phyloP scores from a whole-genome alignment of 2,329 filamentous ascomycete species.

The Huntiella abstrusa region DNA sequence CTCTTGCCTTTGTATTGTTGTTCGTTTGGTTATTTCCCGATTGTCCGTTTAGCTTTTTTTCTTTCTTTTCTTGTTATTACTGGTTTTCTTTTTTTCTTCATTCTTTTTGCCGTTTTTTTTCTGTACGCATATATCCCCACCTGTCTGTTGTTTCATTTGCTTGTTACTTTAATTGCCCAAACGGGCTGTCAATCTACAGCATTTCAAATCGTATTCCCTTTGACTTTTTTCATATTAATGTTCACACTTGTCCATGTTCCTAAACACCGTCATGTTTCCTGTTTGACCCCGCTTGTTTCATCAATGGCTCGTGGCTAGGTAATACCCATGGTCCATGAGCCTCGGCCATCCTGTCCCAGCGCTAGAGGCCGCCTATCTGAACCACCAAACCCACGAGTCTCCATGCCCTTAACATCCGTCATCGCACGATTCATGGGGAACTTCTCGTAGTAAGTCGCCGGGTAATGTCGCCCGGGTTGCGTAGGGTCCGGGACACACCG shows the following conservation, averaged over 20 bases:
- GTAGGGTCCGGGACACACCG: too few relatives aligned
- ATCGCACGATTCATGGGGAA: too few relatives aligned
- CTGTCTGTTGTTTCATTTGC: not conserved
- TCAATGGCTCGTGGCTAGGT: too few relatives aligned
- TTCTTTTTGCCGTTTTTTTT: not conserved
- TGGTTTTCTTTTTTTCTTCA: not conserved
- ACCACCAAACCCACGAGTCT: too few relatives aligned
- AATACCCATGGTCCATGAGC: too few relatives aligned
- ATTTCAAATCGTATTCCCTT: not conserved
- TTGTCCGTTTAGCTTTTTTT: not conserved
- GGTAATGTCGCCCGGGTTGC: too few relatives aligned
- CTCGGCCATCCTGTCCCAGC: too few relatives aligned
- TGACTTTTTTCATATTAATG: not conserved
- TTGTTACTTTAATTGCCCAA: not conserved
- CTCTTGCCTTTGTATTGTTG: not conserved
- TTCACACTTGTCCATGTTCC: not conserved
- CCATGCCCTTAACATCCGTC: too few relatives aligned
- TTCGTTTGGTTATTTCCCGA: not conserved
- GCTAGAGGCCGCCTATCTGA: too few relatives aligned
- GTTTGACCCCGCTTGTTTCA: too few relatives aligned
- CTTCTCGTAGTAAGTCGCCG: too few relatives aligned
- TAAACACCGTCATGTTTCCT: too few relatives aligned
- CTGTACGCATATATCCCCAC: slow-evolving; percentile 2
- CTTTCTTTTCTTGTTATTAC: not conserved
- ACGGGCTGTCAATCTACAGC: not conserved